Base-by-base conservation (phyloP, 495 filamentous ascomycete genomes). In the Thermochaetoides thermophila region DNA sequence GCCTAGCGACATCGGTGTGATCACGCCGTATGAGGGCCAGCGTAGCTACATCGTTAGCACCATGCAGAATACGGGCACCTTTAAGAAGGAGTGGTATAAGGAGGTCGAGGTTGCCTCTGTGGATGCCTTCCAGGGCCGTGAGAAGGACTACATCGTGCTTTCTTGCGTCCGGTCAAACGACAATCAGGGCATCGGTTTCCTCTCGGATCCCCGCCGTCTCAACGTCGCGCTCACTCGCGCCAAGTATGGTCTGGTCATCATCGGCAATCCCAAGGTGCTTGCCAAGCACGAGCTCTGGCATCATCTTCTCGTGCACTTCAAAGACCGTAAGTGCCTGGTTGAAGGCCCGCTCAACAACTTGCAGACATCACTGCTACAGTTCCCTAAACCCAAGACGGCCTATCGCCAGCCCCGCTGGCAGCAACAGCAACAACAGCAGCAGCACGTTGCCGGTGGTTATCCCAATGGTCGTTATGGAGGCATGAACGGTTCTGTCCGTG, bases 241-340 rank as follows among this genome's bases (percentile, higher is more conserved):
- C 25, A 94, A 94, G 57, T 99, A 81, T 55, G 89, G 89, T 29
- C 59, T 95, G 32, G 89, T 92, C 28, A 93, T 99, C 39, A 75
- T 99, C 12, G 89, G 91, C 29, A 99, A 99, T 51, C 89, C 89
- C 7, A 99, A 99, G 61, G 89, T 99, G 26, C 58, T 99, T 23
- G 86, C 84, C 16, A 99, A 96, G 61, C 89, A 99, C 55, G 89
- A 92, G 30, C 63, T 99, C 11, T 99, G 89, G 89, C 91, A 99
- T 47, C 87, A 84, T 51, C 75, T 99, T 14, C 66, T 99, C 7
- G 66, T 92, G 17, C 89, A 99, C 48, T 99, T 95, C 68, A 99
- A 99, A 63, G 89, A 96, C 51, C 77, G 74, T 38, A 87, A 92
- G 40, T 96, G 87, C 47, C 68, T 99, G 5, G 89, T 99, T 25